A percentile compares a stretch with the other conserved stretches of the same genome.
Conservation (phyloP, 2,329 filamentous ascomycete genomes). For the Microcyclosporella mali region DNA sequence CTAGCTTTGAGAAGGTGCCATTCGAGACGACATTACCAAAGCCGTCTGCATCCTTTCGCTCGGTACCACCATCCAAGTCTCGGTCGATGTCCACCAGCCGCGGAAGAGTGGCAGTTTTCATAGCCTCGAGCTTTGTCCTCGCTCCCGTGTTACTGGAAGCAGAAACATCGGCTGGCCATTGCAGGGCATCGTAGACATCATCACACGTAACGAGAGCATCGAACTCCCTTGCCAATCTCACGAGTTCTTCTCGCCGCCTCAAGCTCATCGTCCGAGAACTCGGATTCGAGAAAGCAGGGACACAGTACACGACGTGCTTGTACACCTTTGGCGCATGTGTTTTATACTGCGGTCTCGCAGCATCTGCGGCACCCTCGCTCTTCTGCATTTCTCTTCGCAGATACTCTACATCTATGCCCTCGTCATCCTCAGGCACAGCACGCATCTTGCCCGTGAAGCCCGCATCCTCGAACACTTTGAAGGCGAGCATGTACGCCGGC, state of each 20-base stretch:
- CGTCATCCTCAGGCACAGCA: constrained; percentile 68
- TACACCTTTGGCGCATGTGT: constrained; percentile 68
- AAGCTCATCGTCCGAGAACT: constrained; percentile 76
- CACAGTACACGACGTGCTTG: constrained; percentile 75
- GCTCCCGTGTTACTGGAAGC: constrained; percentile 13
- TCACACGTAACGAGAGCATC: constrained; percentile 81
- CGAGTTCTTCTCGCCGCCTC: constrained; percentile 58
- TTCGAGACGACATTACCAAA: constrained; percentile 84
- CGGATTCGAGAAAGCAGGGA: constrained; percentile 85
- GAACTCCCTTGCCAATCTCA: constrained; percentile 68
- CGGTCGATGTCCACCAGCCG: constrained; percentile 74
- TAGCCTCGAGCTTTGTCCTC: background rate
- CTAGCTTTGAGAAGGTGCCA: constrained; percentile 83
- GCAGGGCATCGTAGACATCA: constrained; percentile 90
- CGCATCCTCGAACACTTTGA: constrained; percentile 76
- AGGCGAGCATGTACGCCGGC: constrained; percentile 79
- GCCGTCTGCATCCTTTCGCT: constrained; percentile 42
- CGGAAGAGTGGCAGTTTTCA: constrained; percentile 49
- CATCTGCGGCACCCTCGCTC: constrained; percentile 34
- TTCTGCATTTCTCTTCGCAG: constrained; percentile 48
- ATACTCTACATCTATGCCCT: constrained; percentile 65
- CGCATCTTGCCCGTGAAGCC: constrained; percentile 63
- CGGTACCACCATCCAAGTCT: constrained; percentile 53
- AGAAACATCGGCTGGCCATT: constrained; percentile 55
- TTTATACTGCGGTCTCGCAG: constrained; percentile 40